phyloP scores from a whole-genome alignment of 768 basidiomycete genomes.

The Kwoniella botswanensis region DNA sequence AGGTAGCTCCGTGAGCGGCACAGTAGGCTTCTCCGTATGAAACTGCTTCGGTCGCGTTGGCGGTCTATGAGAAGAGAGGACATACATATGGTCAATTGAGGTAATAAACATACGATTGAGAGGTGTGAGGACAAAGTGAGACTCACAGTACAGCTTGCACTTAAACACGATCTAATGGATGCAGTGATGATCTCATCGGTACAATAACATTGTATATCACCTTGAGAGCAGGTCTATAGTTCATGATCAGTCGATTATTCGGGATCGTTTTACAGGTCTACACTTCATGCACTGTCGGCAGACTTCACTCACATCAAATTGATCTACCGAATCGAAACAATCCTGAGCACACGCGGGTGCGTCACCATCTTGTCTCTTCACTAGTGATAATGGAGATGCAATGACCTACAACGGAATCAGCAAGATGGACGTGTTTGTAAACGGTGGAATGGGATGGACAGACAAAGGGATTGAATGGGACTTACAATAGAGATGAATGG shows the following conservation, averaged over 20 bases:
- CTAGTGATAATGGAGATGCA: conserved; percentile 10
- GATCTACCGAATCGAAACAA: conserved; percentile 24
- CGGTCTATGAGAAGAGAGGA: conserved; percentile 16
- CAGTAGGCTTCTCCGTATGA: conserved; percentile 29
- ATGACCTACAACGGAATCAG: not conserved
- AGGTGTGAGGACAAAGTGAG: too few relatives aligned
- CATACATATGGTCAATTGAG: not conserved
- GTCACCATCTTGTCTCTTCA: conserved; percentile 11
- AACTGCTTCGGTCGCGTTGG: conserved; percentile 16
- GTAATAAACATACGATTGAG: too few relatives aligned
- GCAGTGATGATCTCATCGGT: conserved; percentile 18
- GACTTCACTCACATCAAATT: conserved; percentile 14
- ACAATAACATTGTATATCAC: conserved; percentile 31
- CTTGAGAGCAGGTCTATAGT: conserved; percentile 16
- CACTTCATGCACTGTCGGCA: not conserved
- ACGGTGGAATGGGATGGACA: not conserved
- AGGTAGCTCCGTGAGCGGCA: conserved; percentile 12
- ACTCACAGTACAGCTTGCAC: conserved; percentile 26
- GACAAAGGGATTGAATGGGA: not conserved
- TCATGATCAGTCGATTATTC: not conserved
- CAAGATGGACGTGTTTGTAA: not conserved
- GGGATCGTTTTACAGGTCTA: not conserved
- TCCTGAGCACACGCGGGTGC: conserved; percentile 17
- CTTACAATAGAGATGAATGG: conserved; percentile 3
- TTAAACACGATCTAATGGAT: conserved; percentile 31